Conservation (phyloP, 2,329 filamentous ascomycete species). For the Sporothrix inflata region DNA sequence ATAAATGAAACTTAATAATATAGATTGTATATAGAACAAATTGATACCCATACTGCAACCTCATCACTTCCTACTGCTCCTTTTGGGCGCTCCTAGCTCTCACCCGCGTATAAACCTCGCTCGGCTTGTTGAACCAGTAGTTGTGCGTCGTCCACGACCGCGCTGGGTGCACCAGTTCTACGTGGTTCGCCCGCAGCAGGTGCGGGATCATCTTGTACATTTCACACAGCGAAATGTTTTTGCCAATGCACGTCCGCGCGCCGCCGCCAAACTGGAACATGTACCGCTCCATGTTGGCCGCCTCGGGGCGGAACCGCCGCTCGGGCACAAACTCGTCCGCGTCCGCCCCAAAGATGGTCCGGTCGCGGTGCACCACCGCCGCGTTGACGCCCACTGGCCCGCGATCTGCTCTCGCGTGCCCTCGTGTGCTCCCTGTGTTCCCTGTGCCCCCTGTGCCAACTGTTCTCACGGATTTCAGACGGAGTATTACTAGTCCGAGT, state of each 20-base stretch:
- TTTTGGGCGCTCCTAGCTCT: background rate
- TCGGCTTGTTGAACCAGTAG: constrained; percentile 18
- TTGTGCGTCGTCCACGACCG: constrained; percentile 15
- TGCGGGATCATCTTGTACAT: constrained; percentile 22
- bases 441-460: too few relatives aligned
- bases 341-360: background rate
- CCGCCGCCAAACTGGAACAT: constrained; percentile 22
- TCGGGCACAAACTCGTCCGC: constrained; percentile 4
- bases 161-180: background rate
- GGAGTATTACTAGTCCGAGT: too few relatives aligned
- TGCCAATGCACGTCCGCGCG: constrained; percentile 12
- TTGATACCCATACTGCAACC: background rate
- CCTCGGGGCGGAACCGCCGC: background rate
- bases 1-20: too few relatives aligned
- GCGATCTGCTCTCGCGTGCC: too few relatives aligned
- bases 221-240: constrained; percentile 20
- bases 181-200: background rate
- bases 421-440: too few relatives aligned
- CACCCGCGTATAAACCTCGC: constrained; percentile 28
- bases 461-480: too few relatives aligned
- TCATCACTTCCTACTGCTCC: background rate
- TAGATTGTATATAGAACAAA: background rate
- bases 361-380: constrained; percentile 7
- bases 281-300: constrained; percentile 14
- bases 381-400: constrained; percentile 19